Percentiles rank a stretch among this genome's conserved stretches.
Evolutionary conservation across 2,329 filamentous ascomycete genomes (phyloP).

Genomic region (Spiromastix sp.): DNA sequence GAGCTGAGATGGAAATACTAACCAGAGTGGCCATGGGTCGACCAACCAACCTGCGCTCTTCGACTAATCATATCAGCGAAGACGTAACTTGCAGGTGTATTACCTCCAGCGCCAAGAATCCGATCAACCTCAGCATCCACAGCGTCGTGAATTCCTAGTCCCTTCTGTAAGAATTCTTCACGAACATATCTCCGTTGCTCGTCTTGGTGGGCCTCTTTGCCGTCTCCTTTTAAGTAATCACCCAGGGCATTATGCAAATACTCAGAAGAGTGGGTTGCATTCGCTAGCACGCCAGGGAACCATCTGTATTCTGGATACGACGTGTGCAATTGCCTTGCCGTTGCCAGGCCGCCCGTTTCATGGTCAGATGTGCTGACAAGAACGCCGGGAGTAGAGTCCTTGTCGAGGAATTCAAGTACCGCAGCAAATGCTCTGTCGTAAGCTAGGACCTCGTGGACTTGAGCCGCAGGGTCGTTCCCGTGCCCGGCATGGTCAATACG

Average conservation of each 20-base stretch:
- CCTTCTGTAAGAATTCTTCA: conserved; percentile 53
- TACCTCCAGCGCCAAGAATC: conserved; percentile 49
- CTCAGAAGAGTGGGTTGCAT: conserved; percentile 65
- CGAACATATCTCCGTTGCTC: conserved; percentile 54
- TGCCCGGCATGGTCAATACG: conserved; percentile 93
- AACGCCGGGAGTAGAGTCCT: conserved; percentile 60
- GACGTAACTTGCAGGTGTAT: conserved; percentile 44
- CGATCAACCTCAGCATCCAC: conserved; percentile 58
- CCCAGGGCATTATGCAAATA: conserved; percentile 55
- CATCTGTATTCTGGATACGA: conserved; percentile 62
- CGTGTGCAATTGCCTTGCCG: conserved; percentile 59
- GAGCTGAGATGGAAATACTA: conserved; percentile 10
- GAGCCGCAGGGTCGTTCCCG: conserved; percentile 70
- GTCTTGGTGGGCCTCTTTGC: conserved; percentile 31
- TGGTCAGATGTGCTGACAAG: conserved; percentile 90
- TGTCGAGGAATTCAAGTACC: conserved; percentile 74
- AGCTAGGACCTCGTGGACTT: conserved; percentile 86
- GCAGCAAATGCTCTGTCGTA: conserved; percentile 79
- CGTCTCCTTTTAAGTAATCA: conserved; percentile 42
- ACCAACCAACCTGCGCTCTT: conserved; percentile 85
- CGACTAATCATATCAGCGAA: conserved; percentile 82
- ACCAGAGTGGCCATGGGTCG: conserved; percentile 76
- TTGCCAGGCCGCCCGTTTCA: conserved; percentile 82
- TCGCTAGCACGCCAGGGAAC: conserved; percentile 73
- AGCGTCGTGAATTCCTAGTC: conserved; percentile 68